phyloP scores from a whole-genome alignment of 2,329 filamentous ascomycete genomes.

The Trichoderma breve region DNA sequence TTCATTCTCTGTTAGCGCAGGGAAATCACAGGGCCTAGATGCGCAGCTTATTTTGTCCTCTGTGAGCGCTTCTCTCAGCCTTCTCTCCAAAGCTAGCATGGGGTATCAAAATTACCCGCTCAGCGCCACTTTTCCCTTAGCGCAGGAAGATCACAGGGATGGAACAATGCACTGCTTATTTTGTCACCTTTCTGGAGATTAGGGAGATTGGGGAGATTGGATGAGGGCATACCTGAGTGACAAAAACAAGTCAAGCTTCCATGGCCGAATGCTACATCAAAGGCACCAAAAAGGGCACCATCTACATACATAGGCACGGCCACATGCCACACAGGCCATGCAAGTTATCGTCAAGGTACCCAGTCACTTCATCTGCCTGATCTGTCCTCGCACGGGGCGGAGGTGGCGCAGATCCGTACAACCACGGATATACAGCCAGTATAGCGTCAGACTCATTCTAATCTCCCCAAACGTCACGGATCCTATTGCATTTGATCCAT shows the following conservation, averaged over 20 bases:
- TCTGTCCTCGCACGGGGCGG: background rate
- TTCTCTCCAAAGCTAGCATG: background rate
- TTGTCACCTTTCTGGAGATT: background rate
- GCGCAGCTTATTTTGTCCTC: background rate
- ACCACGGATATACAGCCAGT: background rate
- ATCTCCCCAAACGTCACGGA: background rate
- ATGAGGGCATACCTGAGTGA: background rate
- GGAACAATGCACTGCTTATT: background rate
- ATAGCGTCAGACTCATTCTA: background rate
- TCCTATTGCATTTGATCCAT: background rate
- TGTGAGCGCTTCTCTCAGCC: background rate
- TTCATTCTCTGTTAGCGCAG: background rate
- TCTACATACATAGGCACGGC: background rate
- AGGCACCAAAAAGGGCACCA: background rate
- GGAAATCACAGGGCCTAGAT: background rate
- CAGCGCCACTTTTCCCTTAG: background rate
- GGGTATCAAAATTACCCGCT: background rate
- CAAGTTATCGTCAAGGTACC: slow-evolving; percentile 2
- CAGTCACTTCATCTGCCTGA: background rate
- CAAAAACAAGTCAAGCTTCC: background rate
- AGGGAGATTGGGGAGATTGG: too few relatives aligned
- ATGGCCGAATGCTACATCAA: background rate
- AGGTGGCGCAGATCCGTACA: background rate
- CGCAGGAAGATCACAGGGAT: background rate
- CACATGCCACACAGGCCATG: background rate